Percentiles rank a stretch among this genome's conserved stretches.
phyloP scores from a whole-genome alignment of 352 stramenopile genomes.

The Phytophthora fragariaefolia region DNA sequence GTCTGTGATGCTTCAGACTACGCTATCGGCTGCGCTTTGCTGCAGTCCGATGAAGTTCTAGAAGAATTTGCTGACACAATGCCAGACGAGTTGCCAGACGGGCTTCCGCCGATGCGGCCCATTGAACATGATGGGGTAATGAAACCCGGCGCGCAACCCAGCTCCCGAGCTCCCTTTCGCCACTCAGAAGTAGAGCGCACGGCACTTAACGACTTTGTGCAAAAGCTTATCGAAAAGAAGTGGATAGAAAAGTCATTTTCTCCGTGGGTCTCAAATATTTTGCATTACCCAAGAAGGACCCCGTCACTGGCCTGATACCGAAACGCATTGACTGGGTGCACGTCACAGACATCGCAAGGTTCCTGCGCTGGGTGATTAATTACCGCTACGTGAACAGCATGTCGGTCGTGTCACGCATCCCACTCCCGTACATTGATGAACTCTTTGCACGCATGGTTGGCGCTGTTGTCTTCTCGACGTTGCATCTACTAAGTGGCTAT shows the following conservation, averaged over 20 bases:
- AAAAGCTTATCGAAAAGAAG: constrained; percentile 5
- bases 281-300: constrained; percentile 15
- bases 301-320: background rate
- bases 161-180: background rate
- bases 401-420: background rate
- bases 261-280: constrained; percentile 25
- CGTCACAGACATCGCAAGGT: background rate
- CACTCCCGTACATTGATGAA: constrained; percentile 1
- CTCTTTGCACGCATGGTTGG: background rate
- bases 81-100: constrained; percentile 1
- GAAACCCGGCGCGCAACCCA: constrained; percentile 4
- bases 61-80: constrained; percentile 1
- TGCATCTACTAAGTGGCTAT: constrained; percentile 3
- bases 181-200: background rate
- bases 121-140: background rate
- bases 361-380: constrained; percentile 17
- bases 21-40: too few relatives aligned
- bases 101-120: background rate
- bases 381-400: background rate
- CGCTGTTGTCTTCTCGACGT: background rate
- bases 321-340: constrained; percentile 6
- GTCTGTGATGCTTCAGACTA: too few relatives aligned
- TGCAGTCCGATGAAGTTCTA: too few relatives aligned
- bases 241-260: constrained; percentile 21
- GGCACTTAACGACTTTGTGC: constrained; percentile 2